phyloP scores from a whole-genome alignment of 306 rosid species.

The Inga oerstediana region DNA sequence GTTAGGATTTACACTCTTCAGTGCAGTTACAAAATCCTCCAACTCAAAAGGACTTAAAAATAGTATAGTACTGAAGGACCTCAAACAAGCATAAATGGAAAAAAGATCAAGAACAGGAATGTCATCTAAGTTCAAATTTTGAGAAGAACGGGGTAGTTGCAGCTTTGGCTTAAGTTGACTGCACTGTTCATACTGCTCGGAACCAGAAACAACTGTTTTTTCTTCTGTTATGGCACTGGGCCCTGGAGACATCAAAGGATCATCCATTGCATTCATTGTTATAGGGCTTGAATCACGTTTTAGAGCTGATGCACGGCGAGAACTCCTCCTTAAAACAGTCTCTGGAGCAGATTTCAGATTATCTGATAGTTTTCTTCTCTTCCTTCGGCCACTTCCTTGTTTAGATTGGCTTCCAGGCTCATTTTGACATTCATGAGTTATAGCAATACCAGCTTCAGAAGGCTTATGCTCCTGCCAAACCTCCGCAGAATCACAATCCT shows the following conservation, averaged over 20 bases:
- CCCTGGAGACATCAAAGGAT: conserved; percentile 48
- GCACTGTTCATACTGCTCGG: conserved; percentile 53
- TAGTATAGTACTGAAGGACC: conserved; percentile 84
- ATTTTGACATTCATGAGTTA: conserved; percentile 43
- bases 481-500: conserved; percentile 43
- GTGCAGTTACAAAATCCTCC: conserved; percentile 78
- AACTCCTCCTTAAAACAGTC: conserved; percentile 86
- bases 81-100: conserved; percentile 79
- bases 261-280: conserved; percentile 39
- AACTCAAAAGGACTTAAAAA: conserved; percentile 95
- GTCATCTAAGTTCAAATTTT: conserved; percentile 66
- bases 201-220: conserved; percentile 40
- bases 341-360: conserved; percentile 45
- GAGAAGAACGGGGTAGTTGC: conserved; percentile 83
- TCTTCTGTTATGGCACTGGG: conserved; percentile 70
- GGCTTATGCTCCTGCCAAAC: conserved; percentile 49
- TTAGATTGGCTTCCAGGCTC: conserved; percentile 49
- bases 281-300: conserved; percentile 37
- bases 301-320: conserved; percentile 77
- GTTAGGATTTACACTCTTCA: conserved; percentile 66
- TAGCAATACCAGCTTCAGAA: conserved; percentile 50
- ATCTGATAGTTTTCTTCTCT: conserved; percentile 61
- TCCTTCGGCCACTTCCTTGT: conserved; percentile 54
- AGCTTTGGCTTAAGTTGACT: conserved; percentile 48
- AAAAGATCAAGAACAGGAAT: conserved; percentile 84